phyloP scores from a whole-genome alignment of 257 asterid genomes.

The Apocynum venetum region DNA sequence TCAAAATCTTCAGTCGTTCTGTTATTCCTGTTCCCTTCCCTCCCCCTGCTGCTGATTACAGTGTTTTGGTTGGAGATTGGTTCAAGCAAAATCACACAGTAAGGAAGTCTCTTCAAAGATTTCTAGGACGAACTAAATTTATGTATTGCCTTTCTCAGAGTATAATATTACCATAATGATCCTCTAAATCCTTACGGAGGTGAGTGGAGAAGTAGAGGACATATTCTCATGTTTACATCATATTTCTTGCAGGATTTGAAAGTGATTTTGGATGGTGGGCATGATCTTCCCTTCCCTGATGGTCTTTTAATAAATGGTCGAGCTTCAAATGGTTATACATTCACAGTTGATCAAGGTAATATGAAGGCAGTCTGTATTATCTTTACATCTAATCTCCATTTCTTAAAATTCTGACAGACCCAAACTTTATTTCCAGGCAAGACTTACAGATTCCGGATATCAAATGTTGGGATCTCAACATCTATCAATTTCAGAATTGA shows the following conservation, averaged over 20 bases:
- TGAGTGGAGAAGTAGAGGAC: no score
- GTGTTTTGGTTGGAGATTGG: slow-evolving; percentile 46
- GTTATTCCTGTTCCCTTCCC: slow-evolving; percentile 46
- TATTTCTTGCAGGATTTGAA: slow-evolving; percentile 27
- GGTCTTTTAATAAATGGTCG: slow-evolving; percentile 48
- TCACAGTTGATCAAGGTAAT: slow-evolving; percentile 43
- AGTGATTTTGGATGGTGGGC: slow-evolving; percentile 38
- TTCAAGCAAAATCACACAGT: slow-evolving; percentile 42
- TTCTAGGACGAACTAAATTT: background rate
- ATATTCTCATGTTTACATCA: background rate
- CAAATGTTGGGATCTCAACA: slow-evolving; percentile 40
- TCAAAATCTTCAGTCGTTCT: slow-evolving; percentile 37
- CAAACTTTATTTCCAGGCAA: slow-evolving; percentile 24
- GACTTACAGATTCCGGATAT: slow-evolving; percentile 44
- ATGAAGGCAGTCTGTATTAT: background rate
- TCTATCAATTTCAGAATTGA: slow-evolving; percentile 43
- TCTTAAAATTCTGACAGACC: background rate
- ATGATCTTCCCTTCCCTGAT: slow-evolving; percentile 45
- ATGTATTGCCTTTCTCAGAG: background rate
- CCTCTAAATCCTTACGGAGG: background rate
- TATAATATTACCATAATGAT: background rate
- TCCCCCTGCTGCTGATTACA: slow-evolving; percentile 40
- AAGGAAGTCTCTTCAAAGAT: slow-evolving; percentile 1
- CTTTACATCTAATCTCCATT: background rate
- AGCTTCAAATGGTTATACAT: slow-evolving; percentile 31